Evolutionary conservation across 495 filamentous ascomycete genomes (phyloP).

Genomic region (Neurospora sp.): DNA sequence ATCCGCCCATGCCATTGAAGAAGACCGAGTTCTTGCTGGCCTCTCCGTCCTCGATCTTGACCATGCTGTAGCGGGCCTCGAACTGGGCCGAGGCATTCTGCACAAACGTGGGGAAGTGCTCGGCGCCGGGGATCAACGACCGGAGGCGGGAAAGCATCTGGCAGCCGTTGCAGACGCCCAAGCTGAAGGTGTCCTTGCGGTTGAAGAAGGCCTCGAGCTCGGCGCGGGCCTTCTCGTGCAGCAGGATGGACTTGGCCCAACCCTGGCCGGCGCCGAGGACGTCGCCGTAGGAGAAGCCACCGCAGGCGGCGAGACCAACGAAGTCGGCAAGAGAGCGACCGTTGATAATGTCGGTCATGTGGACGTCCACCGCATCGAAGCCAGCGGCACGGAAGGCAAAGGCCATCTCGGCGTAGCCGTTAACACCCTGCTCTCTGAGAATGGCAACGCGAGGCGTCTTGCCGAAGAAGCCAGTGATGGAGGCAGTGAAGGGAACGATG

Average conservation of each 20-base stretch:
- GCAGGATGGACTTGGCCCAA: conserved; percentile 90
- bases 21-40: conserved; percentile 63
- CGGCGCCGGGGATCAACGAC: conserved; percentile 75
- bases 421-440: conserved; percentile 88
- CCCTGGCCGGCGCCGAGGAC: conserved; percentile 90
- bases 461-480: conserved; percentile 57
- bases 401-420: conserved; percentile 91
- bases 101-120: conserved; percentile 80
- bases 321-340: conserved; percentile 71
- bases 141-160: conserved; percentile 85
- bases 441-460: conserved; percentile 83
- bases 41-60: conserved; percentile 57
- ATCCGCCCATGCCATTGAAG: conserved; percentile 82
- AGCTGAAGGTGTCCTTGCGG: conserved; percentile 78
- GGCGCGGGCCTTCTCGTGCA: conserved; percentile 63
- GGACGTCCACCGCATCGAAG: conserved; percentile 85
- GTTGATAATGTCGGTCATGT: conserved; percentile 90
- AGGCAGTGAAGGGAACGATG: conserved; percentile 58
- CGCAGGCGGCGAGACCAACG: conserved; percentile 82
- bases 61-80: conserved; percentile 84
- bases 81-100: conserved; percentile 84
- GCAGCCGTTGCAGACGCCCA: conserved; percentile 96
- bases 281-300: conserved; percentile 96
- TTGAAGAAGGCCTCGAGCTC: conserved; percentile 83
- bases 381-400: conserved; percentile 90